Evolutionary conservation across 805 yeast species (phyloP).

Genomic region (Pichia occidentalis): DNA sequence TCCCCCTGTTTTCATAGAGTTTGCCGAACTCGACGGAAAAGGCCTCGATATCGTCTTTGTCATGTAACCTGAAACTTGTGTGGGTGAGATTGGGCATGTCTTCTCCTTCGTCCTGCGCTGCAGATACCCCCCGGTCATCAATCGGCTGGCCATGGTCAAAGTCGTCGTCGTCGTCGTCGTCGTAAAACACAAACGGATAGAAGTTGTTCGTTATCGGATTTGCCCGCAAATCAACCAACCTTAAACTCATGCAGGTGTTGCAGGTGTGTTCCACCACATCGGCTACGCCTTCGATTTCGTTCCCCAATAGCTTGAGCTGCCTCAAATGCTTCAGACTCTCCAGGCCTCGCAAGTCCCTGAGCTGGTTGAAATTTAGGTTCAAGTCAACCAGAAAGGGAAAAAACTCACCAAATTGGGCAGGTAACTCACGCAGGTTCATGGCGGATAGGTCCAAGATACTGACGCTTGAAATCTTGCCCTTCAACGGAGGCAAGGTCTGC

Average conservation of each 20-base stretch:
- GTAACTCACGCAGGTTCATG: conserved; percentile 35
- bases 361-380: conserved; percentile 44
- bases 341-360: conserved; percentile 32
- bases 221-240: conserved; percentile 41
- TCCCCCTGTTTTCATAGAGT: conserved; percentile 28
- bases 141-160: too few relatives aligned
- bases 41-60: conserved; percentile 46
- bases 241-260: conserved; percentile 29
- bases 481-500: conserved; percentile 3
- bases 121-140: conserved; percentile 9
- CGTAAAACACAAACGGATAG: conserved; percentile 49
- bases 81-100: conserved; percentile 2
- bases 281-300: conserved; percentile 32
- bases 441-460: conserved; percentile 41
- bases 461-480: conserved; percentile 28
- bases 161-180: conserved; percentile 25
- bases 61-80: conserved; percentile 37
- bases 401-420: conserved; percentile 30
- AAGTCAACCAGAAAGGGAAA: conserved; percentile 44
- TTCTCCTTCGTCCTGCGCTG: conserved; percentile 7
- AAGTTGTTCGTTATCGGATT: conserved; percentile 41
- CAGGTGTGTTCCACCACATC: conserved; percentile 30
- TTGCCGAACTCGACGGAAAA: conserved; percentile 42
- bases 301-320: conserved; percentile 40
- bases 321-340: conserved; percentile 31